These are phyloP conservation scores for Colletotrichum simmondsii DNA, from an alignment of 2,329 filamentous ascomycete genomes.

Conservation along the genomic window DNA sequence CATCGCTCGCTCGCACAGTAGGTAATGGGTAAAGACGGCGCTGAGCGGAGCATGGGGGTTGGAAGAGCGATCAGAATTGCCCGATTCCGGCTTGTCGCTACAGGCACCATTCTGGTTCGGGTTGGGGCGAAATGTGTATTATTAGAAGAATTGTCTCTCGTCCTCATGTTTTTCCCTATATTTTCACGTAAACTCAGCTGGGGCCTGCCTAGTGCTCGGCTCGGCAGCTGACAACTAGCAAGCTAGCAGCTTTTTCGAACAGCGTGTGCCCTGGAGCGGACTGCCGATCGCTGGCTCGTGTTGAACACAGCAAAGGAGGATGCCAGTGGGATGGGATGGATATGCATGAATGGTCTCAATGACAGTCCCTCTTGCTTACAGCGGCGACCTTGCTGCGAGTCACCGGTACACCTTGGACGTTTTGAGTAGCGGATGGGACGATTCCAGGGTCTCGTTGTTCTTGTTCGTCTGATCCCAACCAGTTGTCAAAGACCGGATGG, in stretches of 20 bases:
- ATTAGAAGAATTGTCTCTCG: constrained; percentile 24
- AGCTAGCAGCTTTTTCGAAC: not conserved
- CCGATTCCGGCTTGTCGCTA: constrained; percentile 23
- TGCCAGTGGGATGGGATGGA: not conserved
- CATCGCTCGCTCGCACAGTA: not conserved
- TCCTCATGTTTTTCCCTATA: not conserved
- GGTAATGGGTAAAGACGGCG: not conserved
- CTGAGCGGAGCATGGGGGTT: not conserved
- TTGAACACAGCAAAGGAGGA: not conserved
- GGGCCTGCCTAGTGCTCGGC: not conserved
- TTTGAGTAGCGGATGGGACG: constrained; percentile 2
- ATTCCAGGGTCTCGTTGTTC: not conserved
- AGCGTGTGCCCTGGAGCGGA: not conserved
- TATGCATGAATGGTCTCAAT: constrained; percentile 5
- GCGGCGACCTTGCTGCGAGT: not conserved
- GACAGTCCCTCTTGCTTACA: not conserved
- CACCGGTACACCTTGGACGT: not conserved
- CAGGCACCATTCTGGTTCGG: constrained; percentile 15
- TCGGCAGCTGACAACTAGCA: not conserved
- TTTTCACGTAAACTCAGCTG: not conserved
- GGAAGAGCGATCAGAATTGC: not conserved
- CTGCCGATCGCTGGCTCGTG: constrained; percentile 21
- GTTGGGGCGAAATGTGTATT: not conserved
- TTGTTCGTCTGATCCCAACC: not conserved
- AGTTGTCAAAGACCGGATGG: not conserved